A percentile compares a stretch with the other conserved stretches of the same genome.
phyloP scores from a whole-genome alignment of 2,329 filamentous ascomycete species.

The Colletotrichum shisoi region DNA sequence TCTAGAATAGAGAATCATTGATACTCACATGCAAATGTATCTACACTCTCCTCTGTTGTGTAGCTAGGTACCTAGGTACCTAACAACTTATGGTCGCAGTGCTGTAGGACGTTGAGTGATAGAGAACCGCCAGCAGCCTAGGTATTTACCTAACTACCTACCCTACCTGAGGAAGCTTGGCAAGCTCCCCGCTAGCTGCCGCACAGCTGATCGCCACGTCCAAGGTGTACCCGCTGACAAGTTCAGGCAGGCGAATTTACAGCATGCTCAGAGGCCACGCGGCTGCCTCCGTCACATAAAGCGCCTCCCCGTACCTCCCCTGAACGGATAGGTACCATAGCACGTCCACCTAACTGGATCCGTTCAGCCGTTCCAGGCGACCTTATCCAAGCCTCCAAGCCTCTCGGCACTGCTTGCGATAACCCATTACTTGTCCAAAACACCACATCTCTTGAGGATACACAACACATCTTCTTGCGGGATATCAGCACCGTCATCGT shows the following conservation, averaged over 20 bases:
- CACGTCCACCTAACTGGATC: slow-evolving; percentile 24
- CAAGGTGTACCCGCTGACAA: not conserved
- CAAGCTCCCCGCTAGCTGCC: slow-evolving; percentile 6
- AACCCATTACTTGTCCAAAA: slow-evolving; percentile 25
- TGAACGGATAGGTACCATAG: slow-evolving; percentile 8
- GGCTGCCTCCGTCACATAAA: slow-evolving; percentile 34
- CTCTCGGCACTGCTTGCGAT: slow-evolving; percentile 31
- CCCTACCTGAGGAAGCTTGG: not conserved
- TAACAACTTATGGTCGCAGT: not conserved
- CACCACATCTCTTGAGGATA: slow-evolving; percentile 13
- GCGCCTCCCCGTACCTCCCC: slow-evolving; percentile 15
- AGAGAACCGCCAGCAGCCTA: not conserved
- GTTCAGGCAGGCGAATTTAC: slow-evolving; percentile 13
- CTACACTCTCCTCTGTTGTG: too few relatives aligned
- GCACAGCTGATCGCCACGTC: not conserved
- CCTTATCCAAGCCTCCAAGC: slow-evolving; percentile 13
- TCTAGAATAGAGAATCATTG: too few relatives aligned
- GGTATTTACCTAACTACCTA: not conserved
- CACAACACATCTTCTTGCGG: not conserved
- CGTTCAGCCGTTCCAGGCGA: slow-evolving; percentile 23
- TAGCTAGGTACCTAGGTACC: too few relatives aligned
- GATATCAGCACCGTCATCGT: slow-evolving; percentile 2
- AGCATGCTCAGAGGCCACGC: slow-evolving; percentile 35
- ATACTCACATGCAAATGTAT: too few relatives aligned
- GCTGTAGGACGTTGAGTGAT: not conserved